Evolutionary conservation across 1,139 yeast species (phyloP), one percentile per base, ranked within the genome.

Genomic region (Debaryomyces coudertii): DNA sequence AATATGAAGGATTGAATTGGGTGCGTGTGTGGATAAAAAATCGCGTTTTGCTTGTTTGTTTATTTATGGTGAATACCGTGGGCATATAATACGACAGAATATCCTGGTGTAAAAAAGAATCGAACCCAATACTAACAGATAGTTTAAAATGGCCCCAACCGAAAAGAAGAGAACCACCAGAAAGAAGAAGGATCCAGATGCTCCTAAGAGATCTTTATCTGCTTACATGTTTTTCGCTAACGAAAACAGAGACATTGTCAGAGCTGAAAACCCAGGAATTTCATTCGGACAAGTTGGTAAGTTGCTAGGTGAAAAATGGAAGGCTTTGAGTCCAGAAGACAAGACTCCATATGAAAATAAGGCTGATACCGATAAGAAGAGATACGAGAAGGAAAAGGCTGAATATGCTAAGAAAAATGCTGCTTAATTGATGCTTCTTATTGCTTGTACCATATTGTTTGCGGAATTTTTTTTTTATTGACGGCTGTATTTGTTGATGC

Each of bases 221-320:
- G 97, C 98, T 47, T 93, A 93, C 84, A 92, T 93, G 98, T 92
- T 88, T 82, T 93, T 92, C 66, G 98, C 99, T 61, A 90, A 90
- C 66, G 97, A 90, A 65, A 87, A 88, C 82, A 90, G 98, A 79
- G 97, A 92, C 71, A 82, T 83, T 56, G 96, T 93, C 60, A 82
- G 96, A 71, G 84, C 93, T 53, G 97, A 90, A 70, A 88, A 92
- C 81, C 97, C 97, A 57, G 96, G 95, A 68, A 87, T 89, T 61
- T 73, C 92, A 44, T 90, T 92, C 64, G 97, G 97, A 59, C 92
- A 88, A 73, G 90, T 90, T 55, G 96, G 96, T 66, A 88, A 85
- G 71, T 71, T 88, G 53, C 83, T 93, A 62, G 99, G 99, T 69
- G 97, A 90, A 69, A 87, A 82, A 74, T 93, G 99, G 99, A 90